A percentile compares a stretch with the other conserved stretches of the same genome.
These are phyloP conservation scores for Eimeria sp. DNA, from an alignment of 169 alveolate genomes.

Conservation along the genomic window DNA sequence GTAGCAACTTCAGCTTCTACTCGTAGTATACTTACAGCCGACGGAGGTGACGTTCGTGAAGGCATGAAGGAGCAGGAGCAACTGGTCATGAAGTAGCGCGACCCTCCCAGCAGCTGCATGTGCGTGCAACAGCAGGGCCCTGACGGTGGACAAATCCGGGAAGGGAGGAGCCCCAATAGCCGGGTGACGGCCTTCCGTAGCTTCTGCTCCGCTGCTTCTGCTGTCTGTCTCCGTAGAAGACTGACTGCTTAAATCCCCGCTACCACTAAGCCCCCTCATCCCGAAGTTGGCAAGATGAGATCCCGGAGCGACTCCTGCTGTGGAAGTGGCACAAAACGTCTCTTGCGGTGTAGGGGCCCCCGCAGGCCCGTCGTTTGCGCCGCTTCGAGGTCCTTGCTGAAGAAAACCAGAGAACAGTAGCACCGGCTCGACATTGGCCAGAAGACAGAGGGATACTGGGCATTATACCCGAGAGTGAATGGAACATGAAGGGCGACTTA, in stretches of 20 bases:
- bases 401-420: neutral
- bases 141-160: conserved; percentile 77
- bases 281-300: conserved; percentile 3
- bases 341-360: neutral
- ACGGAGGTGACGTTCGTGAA: conserved; percentile 67
- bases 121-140: conserved; percentile 79
- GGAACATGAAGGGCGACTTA: conserved; percentile 3
- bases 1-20: neutral
- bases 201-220: conserved; percentile 39
- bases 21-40: neutral
- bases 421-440: neutral
- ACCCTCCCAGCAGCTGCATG: conserved; percentile 79
- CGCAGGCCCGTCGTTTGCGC: neutral
- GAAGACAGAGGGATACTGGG: neutral
- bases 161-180: conserved; percentile 40
- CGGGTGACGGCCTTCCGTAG: neutral
- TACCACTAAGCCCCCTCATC: conserved; percentile 40
- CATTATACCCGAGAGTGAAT: neutral
- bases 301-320: neutral
- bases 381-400: conserved; percentile 9
- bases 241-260: conserved; percentile 40
- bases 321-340: neutral
- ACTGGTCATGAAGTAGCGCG: conserved; percentile 81
- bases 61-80: conserved; percentile 70
- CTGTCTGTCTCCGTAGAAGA: conserved; percentile 39